Conservation (phyloP, 768 basidiomycete species). For the Xerocomus potaroensis region DNA sequence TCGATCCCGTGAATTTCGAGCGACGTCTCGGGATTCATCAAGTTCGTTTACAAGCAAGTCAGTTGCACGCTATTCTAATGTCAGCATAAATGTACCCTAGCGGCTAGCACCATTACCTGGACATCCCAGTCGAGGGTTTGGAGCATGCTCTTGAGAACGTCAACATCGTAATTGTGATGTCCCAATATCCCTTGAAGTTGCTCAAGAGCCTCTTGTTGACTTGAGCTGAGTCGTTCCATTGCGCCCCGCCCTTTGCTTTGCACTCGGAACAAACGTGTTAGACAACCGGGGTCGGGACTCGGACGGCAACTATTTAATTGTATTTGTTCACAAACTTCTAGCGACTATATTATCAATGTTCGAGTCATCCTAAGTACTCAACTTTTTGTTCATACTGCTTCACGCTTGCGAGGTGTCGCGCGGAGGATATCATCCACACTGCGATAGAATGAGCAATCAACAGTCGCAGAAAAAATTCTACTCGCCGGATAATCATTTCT, state of each 20-base stretch:
- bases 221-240: neutral
- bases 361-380: neutral
- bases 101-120: neutral
- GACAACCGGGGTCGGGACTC: neutral
- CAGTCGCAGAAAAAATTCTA: conserved; percentile 1
- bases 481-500: conserved; percentile 96
- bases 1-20: neutral
- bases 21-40: neutral
- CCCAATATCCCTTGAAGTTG: conserved; percentile 10
- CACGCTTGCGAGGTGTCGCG: conserved; percentile 79
- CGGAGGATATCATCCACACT: conserved; percentile 93
- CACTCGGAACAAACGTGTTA: no score
- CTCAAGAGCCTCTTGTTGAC: conserved; percentile 12
- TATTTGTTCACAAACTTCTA: neutral
- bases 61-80: neutral
- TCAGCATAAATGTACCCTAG: neutral
- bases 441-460: conserved; percentile 3
- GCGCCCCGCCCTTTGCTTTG: neutral
- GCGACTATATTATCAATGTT: no score
- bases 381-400: conserved; percentile 51
- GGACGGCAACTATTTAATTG: neutral
- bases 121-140: neutral
- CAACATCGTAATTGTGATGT: neutral
- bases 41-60: neutral
- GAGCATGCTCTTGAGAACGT: neutral